These are phyloP conservation scores for Talaromyces adpressus DNA, from an alignment of 495 filamentous ascomycete species.

Conservation along the genomic window DNA sequence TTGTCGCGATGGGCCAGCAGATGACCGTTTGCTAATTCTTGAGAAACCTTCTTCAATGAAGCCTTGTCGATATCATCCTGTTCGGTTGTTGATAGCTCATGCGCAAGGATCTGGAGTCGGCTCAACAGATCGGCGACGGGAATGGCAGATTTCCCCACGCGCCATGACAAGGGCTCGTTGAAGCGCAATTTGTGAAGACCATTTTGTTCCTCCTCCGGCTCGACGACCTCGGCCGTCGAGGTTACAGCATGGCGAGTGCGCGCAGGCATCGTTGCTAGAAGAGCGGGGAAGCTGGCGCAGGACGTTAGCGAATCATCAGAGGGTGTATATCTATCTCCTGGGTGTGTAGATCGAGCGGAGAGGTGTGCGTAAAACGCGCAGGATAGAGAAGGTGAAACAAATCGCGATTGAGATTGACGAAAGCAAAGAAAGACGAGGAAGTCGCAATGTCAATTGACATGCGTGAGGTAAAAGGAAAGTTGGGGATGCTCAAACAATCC, in stretches of 20 bases:
- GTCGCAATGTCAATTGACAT: background rate
- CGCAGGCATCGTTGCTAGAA: constrained; percentile 36
- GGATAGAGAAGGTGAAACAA: background rate
- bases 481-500: background rate
- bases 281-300: constrained; percentile 8
- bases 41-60: constrained; percentile 77
- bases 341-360: background rate
- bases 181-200: constrained; percentile 49
- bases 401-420: background rate
- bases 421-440: background rate
- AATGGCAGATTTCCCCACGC: constrained; percentile 78
- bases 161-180: constrained; percentile 85
- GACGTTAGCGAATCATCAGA: constrained; percentile 7
- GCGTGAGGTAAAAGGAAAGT: background rate
- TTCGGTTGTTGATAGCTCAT: constrained; percentile 79
- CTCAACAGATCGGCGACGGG: constrained; percentile 72
- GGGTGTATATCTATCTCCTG: background rate
- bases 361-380: background rate
- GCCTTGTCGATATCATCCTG: constrained; percentile 78
- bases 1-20: constrained; percentile 85
- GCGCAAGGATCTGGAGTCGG: constrained; percentile 70
- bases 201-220: constrained; percentile 21
- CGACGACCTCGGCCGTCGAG: constrained; percentile 28
- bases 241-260: constrained; percentile 40
- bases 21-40: constrained; percentile 77